These are phyloP conservation scores for Coniferiporia weirii DNA, from an alignment of 1,284 basidiomycete species.

Conservation along the genomic window DNA sequence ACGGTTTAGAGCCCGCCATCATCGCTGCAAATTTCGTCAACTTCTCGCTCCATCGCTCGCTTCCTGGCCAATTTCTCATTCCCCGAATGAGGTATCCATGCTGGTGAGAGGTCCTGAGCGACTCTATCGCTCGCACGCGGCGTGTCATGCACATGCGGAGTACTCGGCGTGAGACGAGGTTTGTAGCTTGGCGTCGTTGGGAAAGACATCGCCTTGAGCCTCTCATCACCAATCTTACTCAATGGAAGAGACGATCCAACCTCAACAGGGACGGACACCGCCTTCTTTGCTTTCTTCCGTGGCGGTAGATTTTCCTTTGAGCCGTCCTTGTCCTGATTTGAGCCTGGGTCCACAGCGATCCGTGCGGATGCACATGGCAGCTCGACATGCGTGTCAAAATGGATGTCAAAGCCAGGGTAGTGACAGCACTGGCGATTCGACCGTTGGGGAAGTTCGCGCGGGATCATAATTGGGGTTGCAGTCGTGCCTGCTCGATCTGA, in stretches of 20 bases:
- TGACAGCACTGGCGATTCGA: constrained; percentile 57
- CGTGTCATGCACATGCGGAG: background rate
- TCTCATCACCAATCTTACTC: background rate
- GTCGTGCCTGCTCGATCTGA: background rate
- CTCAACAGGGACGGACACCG: constrained; percentile 24
- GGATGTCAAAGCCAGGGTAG: constrained; percentile 67
- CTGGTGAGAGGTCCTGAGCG: constrained; percentile 1
- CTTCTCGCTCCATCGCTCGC: constrained; percentile 13
- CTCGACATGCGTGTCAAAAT: constrained; percentile 44
- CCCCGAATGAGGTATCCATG: background rate
- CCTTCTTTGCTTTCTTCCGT: constrained; percentile 36
- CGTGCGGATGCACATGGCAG: constrained; percentile 20
- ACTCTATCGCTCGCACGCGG: background rate
- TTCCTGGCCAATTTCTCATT: constrained; percentile 2
- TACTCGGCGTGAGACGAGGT: background rate
- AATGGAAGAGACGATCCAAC: background rate
- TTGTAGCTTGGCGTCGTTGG: constrained; percentile 4
- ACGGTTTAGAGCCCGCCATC: background rate
- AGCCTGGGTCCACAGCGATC: background rate
- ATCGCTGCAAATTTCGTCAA: constrained; percentile 14
- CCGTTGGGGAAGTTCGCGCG: constrained; percentile 41
- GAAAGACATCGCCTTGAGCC: background rate
- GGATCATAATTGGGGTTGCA: constrained; percentile 27
- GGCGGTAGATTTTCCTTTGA: constrained; percentile 53
- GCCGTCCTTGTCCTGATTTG: constrained; percentile 19